Conservation (phyloP, 73 alveolate genomes). For the Blepharisma stoltei region DNA sequence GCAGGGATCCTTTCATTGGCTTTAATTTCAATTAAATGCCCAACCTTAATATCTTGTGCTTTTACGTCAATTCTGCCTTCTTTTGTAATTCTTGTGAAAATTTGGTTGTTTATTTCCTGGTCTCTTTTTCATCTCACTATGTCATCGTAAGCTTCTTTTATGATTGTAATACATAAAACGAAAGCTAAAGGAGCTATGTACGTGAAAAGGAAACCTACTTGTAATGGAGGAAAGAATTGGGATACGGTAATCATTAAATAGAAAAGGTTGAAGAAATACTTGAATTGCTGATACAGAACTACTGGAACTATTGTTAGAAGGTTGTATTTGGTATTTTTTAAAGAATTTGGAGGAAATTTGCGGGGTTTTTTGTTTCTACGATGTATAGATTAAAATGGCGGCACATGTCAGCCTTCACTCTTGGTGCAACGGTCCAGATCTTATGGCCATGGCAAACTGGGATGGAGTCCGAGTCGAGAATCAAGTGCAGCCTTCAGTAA, state of each 20-base stretch:
- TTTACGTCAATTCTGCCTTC: conserved; percentile 1
- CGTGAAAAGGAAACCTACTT: conserved; percentile 90
- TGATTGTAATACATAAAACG: conserved; percentile 85
- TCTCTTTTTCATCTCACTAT: conserved; percentile 69
- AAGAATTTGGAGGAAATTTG: conserved; percentile 42
- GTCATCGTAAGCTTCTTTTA: conserved; percentile 94
- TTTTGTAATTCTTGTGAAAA: conserved; percentile 37
- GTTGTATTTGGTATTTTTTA: conserved; percentile 79
- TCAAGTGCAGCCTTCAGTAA: conserved; percentile 31
- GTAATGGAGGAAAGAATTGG: conserved; percentile 73
- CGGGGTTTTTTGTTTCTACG: neutral
- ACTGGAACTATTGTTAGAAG: conserved; percentile 78
- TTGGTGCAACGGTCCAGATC: no score
- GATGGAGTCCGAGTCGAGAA: no score
- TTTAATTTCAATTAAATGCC: conserved; percentile 79
- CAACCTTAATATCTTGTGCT: conserved; percentile 61
- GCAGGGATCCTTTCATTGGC: conserved; percentile 89
- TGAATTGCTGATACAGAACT: conserved; percentile 86
- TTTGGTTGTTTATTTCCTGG: conserved; percentile 43
- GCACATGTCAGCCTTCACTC: no score
- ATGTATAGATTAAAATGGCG: conserved; percentile 28
- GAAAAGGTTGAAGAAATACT: conserved; percentile 79
- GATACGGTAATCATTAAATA: conserved; percentile 74
- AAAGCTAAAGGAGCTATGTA: conserved; percentile 92
- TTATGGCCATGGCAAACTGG: no score